These are phyloP conservation scores for Butyriboletus loyo DNA, from an alignment of 768 basidiomycete genomes.

Conservation along the genomic window DNA sequence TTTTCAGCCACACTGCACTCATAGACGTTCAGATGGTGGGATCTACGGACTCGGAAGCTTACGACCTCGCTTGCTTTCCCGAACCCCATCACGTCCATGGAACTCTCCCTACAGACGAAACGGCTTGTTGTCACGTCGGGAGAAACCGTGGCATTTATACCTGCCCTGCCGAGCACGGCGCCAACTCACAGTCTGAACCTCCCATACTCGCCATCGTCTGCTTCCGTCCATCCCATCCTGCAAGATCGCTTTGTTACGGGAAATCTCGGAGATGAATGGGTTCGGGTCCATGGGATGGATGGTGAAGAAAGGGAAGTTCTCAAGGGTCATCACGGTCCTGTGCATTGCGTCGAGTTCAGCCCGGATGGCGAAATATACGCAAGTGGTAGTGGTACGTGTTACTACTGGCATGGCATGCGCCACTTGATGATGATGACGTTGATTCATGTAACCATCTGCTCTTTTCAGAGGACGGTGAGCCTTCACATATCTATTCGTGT, in stretches of 20 bases:
- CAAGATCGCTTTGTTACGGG: conserved; percentile 94
- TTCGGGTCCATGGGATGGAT: conserved; percentile 85
- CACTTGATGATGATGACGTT: conserved; percentile 8
- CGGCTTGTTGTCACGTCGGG: conserved; percentile 89
- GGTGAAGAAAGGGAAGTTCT: conserved; percentile 89
- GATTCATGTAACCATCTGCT: conserved; percentile 2
- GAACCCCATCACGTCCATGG: conserved; percentile 90
- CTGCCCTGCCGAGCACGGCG: conserved; percentile 58
- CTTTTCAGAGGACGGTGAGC: conserved; percentile 68
- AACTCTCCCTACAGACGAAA: conserved; percentile 76
- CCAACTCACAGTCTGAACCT: conserved; percentile 76
- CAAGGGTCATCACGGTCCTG: conserved; percentile 97
- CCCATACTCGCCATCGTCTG: conserved; percentile 86
- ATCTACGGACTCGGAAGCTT: conserved; percentile 73
- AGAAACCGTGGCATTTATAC: conserved; percentile 89
- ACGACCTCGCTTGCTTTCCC: conserved; percentile 71
- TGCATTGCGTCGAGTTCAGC: conserved; percentile 89
- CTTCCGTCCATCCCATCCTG: conserved; percentile 87
- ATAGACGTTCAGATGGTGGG: conserved; percentile 81
- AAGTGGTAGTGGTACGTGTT: conserved; percentile 84
- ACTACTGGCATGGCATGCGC: conserved; percentile 2
- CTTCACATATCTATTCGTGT: background rate
- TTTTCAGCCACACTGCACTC: background rate
- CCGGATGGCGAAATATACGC: conserved; percentile 98
- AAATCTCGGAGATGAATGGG: conserved; percentile 90